A percentile compares a stretch with the other conserved stretches of the same genome.
These are phyloP conservation scores for Sabuloglossum arenarium DNA, from an alignment of 495 filamentous ascomycete species.

Conservation along the genomic window DNA sequence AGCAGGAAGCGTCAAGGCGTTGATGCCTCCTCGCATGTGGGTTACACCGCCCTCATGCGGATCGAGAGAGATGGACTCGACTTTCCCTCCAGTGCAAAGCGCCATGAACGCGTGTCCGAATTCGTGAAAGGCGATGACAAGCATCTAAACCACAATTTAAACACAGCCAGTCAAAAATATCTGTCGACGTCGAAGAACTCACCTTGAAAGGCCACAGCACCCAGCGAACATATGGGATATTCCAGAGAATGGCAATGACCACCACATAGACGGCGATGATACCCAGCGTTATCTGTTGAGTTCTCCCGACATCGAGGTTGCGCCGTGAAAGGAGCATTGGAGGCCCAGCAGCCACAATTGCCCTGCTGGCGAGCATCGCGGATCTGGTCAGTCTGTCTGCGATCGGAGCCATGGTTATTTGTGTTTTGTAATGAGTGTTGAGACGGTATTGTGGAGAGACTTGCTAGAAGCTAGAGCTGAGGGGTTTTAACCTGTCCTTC, in stretches of 20 bases:
- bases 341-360: background rate
- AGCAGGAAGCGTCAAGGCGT: slow-evolving; percentile 50
- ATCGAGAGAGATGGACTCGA: slow-evolving; percentile 52
- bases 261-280: slow-evolving; percentile 49
- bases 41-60: slow-evolving; percentile 55
- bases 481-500: background rate
- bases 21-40: slow-evolving; percentile 57
- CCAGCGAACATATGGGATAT: slow-evolving; percentile 52
- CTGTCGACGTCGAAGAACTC: background rate
- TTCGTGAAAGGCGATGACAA: slow-evolving; percentile 71
- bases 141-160: slow-evolving; percentile 31
- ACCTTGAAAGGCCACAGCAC: slow-evolving; percentile 73
- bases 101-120: slow-evolving; percentile 60
- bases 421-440: background rate
- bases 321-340: slow-evolving; percentile 13
- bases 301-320: slow-evolving; percentile 41
- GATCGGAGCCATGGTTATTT: background rate
- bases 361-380: background rate
- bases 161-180: background rate
- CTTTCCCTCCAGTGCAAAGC: slow-evolving; percentile 46
- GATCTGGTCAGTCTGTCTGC: background rate
- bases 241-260: slow-evolving; percentile 57
- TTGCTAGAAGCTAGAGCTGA: background rate
- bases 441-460: background rate
- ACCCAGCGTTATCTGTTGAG: slow-evolving; percentile 53